These are phyloP conservation scores for Pythium vanterpoolii DNA, from an alignment of 352 stramenopile species.

Conservation along the genomic window DNA sequence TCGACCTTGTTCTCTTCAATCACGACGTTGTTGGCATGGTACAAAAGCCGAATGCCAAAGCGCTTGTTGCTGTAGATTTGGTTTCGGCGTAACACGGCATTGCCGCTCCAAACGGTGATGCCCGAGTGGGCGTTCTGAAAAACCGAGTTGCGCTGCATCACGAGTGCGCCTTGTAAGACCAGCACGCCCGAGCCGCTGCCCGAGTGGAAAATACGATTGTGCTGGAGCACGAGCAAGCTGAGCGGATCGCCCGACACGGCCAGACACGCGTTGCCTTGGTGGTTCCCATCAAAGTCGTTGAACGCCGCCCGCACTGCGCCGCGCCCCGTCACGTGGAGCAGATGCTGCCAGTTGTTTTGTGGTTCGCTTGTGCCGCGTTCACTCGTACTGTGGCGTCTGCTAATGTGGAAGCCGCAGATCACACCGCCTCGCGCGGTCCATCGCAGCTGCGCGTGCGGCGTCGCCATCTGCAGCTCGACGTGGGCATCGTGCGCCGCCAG, in stretches of 20 bases:
- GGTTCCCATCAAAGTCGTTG: constrained; percentile 67
- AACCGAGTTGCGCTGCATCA: constrained; percentile 59
- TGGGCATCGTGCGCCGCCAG: constrained; percentile 50
- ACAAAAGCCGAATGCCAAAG: constrained; percentile 70
- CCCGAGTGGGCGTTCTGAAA: constrained; percentile 55
- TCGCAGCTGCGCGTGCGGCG: constrained; percentile 35
- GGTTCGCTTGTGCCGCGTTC: constrained; percentile 13
- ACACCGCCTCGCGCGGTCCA: constrained; percentile 62
- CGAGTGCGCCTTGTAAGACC: constrained; percentile 44
- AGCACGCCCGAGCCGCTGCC: constrained; percentile 60
- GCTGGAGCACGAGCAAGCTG: constrained; percentile 48
- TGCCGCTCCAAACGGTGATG: constrained; percentile 50
- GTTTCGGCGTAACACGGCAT: constrained; percentile 60
- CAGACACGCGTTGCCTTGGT: constrained; percentile 60
- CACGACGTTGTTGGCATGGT: constrained; percentile 67
- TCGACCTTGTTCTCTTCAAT: constrained; percentile 70
- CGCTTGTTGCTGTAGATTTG: constrained; percentile 61
- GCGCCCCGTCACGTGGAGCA: constrained; percentile 43
- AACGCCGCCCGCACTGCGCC: constrained; percentile 51
- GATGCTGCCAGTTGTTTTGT: constrained; percentile 56
- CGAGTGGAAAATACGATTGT: constrained; percentile 53
- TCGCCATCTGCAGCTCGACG: constrained; percentile 70
- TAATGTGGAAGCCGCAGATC: constrained; percentile 65
- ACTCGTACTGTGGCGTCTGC: constrained; percentile 24
- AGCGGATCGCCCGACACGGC: constrained; percentile 42